Evolutionary conservation across 2,329 filamentous ascomycete species (phyloP), one percentile per base, ranked within the genome.

Genomic region (Coleophoma eucalyptorum): DNA sequence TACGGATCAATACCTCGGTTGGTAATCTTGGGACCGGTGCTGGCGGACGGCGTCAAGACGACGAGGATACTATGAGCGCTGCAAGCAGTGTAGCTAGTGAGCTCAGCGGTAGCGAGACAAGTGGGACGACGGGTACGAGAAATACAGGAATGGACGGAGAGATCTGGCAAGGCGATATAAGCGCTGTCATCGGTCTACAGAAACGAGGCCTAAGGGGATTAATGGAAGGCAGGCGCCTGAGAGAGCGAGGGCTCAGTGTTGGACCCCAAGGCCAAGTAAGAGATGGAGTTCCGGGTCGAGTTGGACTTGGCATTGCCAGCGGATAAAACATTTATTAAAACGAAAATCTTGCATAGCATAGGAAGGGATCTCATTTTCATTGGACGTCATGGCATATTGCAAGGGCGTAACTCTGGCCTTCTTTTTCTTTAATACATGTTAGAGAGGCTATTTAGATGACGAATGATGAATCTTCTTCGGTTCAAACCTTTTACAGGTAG

Each of bases 181-280:
- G 89, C 72, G 90, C 90, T 45, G 93, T 97, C 3, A 96, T 99
- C 59, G 94, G 94, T 0, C 67, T 99, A 57, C 94, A 99, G 74
- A 99, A 99, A 74, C 80, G 94, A 49, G 94, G 94, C 0, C 69
- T 99, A 34, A 79, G 93, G 52, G 94, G 94, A 0, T 69, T 99
- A 58, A 97, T 99, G 94, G 94, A 97, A 69, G 93, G 93, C 3
- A 77, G 93, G 42, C 79, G 93, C 53, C 84, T 97, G 75, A 77
- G 92, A 42, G 90, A 96, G 67, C 76, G 90, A 56, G 79, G 78
- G 12, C 69, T 71, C 53, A 68, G 69, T 55, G 63, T 60, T 52
- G 54, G 59, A 43, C 59, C 62, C 48, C 61, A 62, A 45, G 55
- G 62, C 48, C 63, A 62, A 38, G 65, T 57, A 16, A 58, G 58